Evolutionary conservation across 352 stramenopile species (phyloP).

Genomic region (Phytopythium delawarense): DNA sequence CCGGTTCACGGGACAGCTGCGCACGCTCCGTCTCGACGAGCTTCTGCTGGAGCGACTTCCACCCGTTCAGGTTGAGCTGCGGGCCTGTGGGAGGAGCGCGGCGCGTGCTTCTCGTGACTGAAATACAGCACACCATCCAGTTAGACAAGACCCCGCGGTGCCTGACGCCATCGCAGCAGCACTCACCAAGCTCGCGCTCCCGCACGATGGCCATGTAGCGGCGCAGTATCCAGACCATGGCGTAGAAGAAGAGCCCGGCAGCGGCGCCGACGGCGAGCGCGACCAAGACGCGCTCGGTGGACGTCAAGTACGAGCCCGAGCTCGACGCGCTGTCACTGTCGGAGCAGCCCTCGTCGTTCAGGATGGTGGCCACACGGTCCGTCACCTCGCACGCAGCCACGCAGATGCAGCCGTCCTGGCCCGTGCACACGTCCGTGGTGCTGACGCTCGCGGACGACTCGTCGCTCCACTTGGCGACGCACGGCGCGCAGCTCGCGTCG

Average conservation of each 20-base stretch:
- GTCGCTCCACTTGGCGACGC: conserved; percentile 22
- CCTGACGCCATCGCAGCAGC: neutral
- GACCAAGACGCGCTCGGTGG: conserved; percentile 6
- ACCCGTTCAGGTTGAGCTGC: conserved; percentile 23
- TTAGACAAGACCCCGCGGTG: neutral
- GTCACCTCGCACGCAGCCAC: conserved; percentile 33
- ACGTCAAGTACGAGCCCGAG: neutral
- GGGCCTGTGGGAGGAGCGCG: conserved; percentile 7
- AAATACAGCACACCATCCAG: too few species aligned
- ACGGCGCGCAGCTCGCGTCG: conserved; percentile 29
- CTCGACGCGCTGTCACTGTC: neutral
- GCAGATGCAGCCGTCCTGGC: conserved; percentile 29
- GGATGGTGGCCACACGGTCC: conserved; percentile 14
- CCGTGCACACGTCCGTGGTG: conserved; percentile 23
- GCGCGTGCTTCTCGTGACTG: neutral
- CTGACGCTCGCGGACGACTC: conserved; percentile 17
- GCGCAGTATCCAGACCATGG: conserved; percentile 6
- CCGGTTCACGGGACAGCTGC: conserved; percentile 4
- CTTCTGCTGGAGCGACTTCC: conserved; percentile 28
- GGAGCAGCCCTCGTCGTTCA: conserved; percentile 6
- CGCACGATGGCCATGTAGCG: conserved; percentile 4
- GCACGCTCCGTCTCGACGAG: conserved; percentile 27
- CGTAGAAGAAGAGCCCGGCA: conserved; percentile 7
- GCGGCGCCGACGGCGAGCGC: conserved; percentile 3
- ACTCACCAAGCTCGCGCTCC: neutral